Conservation (phyloP, 2,329 filamentous ascomycete genomes). For the Botryosphaeria dothidea region DNA sequence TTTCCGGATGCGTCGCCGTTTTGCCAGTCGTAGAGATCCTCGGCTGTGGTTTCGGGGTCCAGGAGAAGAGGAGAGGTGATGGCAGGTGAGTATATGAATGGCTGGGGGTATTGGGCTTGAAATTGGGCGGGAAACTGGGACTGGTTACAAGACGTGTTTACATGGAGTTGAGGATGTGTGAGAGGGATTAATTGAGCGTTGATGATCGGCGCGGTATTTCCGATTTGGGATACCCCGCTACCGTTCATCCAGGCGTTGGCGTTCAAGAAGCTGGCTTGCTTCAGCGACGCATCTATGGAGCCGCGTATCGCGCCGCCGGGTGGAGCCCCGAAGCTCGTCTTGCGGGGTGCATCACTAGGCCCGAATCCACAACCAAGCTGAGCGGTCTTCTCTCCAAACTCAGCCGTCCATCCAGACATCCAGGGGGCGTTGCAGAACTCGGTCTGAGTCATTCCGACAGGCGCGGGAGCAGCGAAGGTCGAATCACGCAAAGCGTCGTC, state of each 20-base stretch:
- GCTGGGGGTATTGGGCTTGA: background rate
- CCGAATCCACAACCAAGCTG: background rate
- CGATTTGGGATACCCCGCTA: background rate
- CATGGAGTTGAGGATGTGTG: background rate
- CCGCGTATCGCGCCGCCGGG: background rate
- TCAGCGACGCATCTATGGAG: background rate
- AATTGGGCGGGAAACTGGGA: background rate
- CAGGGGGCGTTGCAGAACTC: background rate
- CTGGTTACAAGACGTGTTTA: background rate
- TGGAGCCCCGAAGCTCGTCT: background rate
- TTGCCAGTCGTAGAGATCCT: constrained; percentile 12
- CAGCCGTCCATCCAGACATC: background rate
- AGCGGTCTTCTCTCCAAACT: background rate
- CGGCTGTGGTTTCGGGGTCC: constrained; percentile 13
- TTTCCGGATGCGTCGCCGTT: background rate
- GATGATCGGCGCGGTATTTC: background rate
- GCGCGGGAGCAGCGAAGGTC: background rate
- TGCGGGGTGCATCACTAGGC: background rate
- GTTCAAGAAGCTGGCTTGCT: background rate
- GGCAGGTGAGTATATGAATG: background rate
- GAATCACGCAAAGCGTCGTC: background rate
- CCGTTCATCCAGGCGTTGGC: background rate
- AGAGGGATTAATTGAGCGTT: background rate
- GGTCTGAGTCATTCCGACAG: background rate
- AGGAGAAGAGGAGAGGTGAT: background rate